Base-by-base conservation (phyloP, 2,329 filamentous ascomycete species). In the Trichoderma atroviride region DNA sequence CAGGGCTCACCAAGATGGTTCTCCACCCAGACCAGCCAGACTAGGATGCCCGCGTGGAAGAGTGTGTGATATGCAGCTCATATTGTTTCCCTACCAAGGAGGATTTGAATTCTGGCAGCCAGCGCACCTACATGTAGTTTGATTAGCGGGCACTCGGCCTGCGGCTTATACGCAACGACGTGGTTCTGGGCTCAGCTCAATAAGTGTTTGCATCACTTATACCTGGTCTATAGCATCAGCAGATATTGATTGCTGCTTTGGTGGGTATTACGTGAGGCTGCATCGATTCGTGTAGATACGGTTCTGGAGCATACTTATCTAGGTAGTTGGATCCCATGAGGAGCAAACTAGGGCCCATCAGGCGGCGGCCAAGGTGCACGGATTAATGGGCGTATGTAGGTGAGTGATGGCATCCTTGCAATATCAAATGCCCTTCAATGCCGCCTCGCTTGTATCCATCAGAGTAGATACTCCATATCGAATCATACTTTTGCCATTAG, bases 51-150 rank as follows among this genome's bases (percentile, higher is more conserved):
- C 47, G 47, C 24, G 50, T 27, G 27, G 47, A 24, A 55, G 61
- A 55, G 53, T 31, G 35, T 47, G 35, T 55, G 61, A 10, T 24
- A 43, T 64, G 61, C 61, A 56, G 50, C 61, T 55, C 52, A 56
- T 55, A 16, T 24, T 33, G 50, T 35, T 37, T 35, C 52, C 50
- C 22, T 33, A 55, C 22, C 16, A 55, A 40, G 14, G n/a, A 35
- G 40, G 16, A 35, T 24, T 13, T 19, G 16, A 27, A 11, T 7
- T 19, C 19, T 10, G 11, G 60, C 60, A 53, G 60, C 47, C 40
- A n/a, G 43, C 31, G n/a, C 47, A 50, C n/a, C 47, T 50, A 35
- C 33, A 13, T 35, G 33, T 4, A 22, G n/a, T 50, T 50, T 13
- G n/a, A 50, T 24, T 50, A 43, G 40, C n/a, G 22, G 47, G 16